Evolutionary conservation across 2,329 filamentous ascomycete genomes (phyloP).

Genomic region (Fusarium hostae): DNA sequence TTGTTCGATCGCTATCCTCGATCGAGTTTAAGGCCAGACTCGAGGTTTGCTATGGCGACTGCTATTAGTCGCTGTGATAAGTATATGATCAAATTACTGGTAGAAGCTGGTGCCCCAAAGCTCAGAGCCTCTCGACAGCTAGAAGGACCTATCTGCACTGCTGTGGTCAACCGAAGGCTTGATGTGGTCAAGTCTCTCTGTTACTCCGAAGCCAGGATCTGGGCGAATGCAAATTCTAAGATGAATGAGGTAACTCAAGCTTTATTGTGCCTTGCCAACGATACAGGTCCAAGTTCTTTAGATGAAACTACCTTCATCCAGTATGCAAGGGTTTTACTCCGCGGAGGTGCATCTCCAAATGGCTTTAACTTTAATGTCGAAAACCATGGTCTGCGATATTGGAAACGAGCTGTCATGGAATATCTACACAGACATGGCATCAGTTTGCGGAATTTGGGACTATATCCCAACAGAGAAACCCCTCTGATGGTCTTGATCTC

Average conservation of each 20-base stretch:
- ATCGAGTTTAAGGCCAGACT: not conserved
- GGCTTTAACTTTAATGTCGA: not conserved
- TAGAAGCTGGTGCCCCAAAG: not conserved
- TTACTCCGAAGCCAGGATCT: not conserved
- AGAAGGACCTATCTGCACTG: slow-evolving; percentile 1
- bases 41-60: not conserved
- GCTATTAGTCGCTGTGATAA: slow-evolving; percentile 1
- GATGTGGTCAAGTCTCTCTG: slow-evolving; percentile 12
- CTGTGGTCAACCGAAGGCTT: not conserved
- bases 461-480: not conserved
- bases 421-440: slow-evolving; percentile 2
- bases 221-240: not conserved
- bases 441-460: not conserved
- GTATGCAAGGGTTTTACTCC: not conserved
- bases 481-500: slow-evolving; percentile 2
- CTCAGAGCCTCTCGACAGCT: not conserved
- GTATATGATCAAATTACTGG: not conserved
- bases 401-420: not conserved
- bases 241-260: not conserved
- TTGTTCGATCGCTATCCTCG: not conserved
- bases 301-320: not conserved
- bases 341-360: not conserved
- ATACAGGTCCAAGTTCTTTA: not conserved
- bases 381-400: not conserved
- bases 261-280: not conserved